These are phyloP conservation scores for Cylindrotheca closterium DNA, from an alignment of 108 stramenopile genomes.

Conservation along the genomic window DNA sequence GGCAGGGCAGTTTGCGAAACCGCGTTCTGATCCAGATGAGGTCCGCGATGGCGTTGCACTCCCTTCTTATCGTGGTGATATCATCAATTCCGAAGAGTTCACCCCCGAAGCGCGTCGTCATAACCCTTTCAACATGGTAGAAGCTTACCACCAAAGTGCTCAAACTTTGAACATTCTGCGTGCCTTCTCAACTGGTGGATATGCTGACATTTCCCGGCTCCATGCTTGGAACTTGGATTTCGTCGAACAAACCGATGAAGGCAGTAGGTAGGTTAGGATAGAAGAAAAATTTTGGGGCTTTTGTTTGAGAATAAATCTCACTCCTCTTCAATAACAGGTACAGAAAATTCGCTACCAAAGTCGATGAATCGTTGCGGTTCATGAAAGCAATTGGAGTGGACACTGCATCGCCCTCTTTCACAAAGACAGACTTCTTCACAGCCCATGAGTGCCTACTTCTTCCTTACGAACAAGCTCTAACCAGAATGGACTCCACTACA, in stretches of 20 bases:
- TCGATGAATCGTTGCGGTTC: slow-evolving; percentile 93
- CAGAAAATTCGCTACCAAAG: slow-evolving; percentile 90
- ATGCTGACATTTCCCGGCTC: slow-evolving; percentile 93
- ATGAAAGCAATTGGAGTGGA: slow-evolving; percentile 98
- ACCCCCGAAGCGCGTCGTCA: slow-evolving; percentile 88
- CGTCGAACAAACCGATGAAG: slow-evolving; percentile 91
- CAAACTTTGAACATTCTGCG: slow-evolving; percentile 97
- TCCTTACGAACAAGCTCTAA: slow-evolving; percentile 97
- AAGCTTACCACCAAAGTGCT: slow-evolving; percentile 91
- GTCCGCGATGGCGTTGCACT: slow-evolving; percentile 77
- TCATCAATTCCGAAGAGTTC: slow-evolving; percentile 93
- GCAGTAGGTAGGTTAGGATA: slow-evolving; percentile 70
- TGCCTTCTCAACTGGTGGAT: slow-evolving; percentile 94
- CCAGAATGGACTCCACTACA: slow-evolving; percentile 94
- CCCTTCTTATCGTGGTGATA: slow-evolving; percentile 96
- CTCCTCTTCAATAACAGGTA: slow-evolving; percentile 40
- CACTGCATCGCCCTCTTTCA: slow-evolving; percentile 79
- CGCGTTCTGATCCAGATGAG: slow-evolving; percentile 92
- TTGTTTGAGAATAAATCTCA: neutral
- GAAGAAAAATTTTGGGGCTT: neutral
- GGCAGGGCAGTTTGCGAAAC: slow-evolving; percentile 98
- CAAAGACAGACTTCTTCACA: slow-evolving; percentile 93
- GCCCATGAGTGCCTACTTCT: slow-evolving; percentile 98
- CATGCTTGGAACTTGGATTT: slow-evolving; percentile 99
- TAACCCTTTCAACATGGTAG: slow-evolving; percentile 79